phyloP scores from a whole-genome alignment of 2,329 filamentous ascomycete species.

The Colletotrichum lini region DNA sequence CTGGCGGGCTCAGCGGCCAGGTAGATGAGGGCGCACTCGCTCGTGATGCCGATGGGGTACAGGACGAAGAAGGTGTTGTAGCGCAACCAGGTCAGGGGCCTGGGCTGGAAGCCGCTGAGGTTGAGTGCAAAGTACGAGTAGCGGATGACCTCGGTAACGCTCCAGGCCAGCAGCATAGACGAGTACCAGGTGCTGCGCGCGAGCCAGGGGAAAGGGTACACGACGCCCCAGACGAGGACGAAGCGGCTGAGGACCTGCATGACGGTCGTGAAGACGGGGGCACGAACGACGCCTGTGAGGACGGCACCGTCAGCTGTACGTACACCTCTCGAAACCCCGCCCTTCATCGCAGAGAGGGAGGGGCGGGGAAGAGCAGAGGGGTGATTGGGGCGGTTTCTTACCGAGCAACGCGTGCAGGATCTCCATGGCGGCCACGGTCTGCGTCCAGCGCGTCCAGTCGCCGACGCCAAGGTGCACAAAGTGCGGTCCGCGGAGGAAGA shows the following conservation, averaged over 20 bases:
- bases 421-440: conserved; percentile 88
- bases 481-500: conserved; percentile 67
- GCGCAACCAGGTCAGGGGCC: conserved; percentile 81
- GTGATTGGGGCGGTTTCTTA: conserved; percentile 55
- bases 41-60: conserved; percentile 91
- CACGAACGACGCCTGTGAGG: conserved; percentile 81
- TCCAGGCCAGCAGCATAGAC: conserved; percentile 89
- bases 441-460: conserved; percentile 81
- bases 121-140: conserved; percentile 92
- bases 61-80: conserved; percentile 95
- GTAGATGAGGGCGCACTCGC: conserved; percentile 87
- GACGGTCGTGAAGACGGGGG: conserved; percentile 85
- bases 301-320: conserved; percentile 7
- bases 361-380: neutral
- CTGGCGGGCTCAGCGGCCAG: conserved; percentile 74
- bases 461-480: conserved; percentile 75
- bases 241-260: conserved; percentile 93
- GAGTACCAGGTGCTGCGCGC: conserved; percentile 75
- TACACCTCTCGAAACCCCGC: neutral
- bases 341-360: neutral
- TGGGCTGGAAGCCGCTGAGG: conserved; percentile 74
- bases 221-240: conserved; percentile 90
- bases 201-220: conserved; percentile 79
- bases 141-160: conserved; percentile 89
- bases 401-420: conserved; percentile 85